Base-by-base conservation (phyloP, 2,329 filamentous ascomycete species). In the Sphaerostilbella broomeana region DNA sequence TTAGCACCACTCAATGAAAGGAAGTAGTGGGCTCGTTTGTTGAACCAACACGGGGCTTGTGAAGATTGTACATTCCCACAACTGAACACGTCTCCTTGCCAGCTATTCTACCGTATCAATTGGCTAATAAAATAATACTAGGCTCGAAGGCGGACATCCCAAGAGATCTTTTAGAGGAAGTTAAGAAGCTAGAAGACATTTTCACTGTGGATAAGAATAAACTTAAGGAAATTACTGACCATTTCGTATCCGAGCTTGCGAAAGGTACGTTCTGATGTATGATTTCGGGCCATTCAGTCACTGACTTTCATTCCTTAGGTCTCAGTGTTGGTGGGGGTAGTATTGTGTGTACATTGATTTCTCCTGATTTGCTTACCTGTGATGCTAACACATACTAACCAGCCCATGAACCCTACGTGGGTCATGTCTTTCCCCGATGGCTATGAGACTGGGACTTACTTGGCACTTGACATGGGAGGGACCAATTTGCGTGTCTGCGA, bases 321-420 rank as follows among this genome's bases (percentile, higher is more conserved):
- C 72, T 97, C 38, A 84, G 75, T 39, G 82, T 88, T 43, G 83
- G 94, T 65, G 90, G 90, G 47, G 89, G 88, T 45, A 94, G 83
- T 61, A 97, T 98, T 63, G 87, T 94, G 64, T 73, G 86, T 72
- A 15, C 7, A 20, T n/a, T n/a, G n/a, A 18, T 15, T 13, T 27
- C 9, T 10, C 19, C 4, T 2, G 2, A 13, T 17, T 3, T 10
- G n/a, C 27, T 18, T 10, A 18, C n/a, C 6, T 26, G 9, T 18
- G 22, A 15, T 15, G 4, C 15, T 24, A 38, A 42, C 58, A 59
- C 30, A 9, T n/a, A 8, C 15, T 5, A 20, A n/a, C 6, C 33
- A 94, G 86, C 89, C 90, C 44, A 95, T 97, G 90, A 95, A 95
- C 67, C 85, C 90, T 43, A 94, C 89, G 40, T 95, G 90, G 90